A percentile compares a stretch with the other conserved stretches of the same genome.
phyloP scores from a whole-genome alignment of 148 eudicot genomes.

The Camellia granthamiana region DNA sequence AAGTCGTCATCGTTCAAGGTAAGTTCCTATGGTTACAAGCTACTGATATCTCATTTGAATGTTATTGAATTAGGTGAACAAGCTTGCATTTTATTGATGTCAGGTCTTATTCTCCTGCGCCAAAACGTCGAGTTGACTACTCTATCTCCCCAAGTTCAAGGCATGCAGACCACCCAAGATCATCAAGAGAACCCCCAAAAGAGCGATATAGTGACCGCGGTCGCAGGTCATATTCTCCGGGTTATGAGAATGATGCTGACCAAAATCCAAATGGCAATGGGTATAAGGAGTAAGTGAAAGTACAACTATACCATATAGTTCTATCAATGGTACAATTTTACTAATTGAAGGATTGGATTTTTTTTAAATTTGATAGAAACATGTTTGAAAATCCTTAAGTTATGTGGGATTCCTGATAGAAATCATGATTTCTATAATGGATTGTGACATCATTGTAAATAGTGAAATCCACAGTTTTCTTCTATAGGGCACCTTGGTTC shows the following conservation, averaged over 20 bases:
- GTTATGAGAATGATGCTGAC: constrained; percentile 26
- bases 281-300: constrained; percentile 28
- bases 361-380: too few relatives aligned
- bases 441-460: background rate
- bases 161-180: constrained; percentile 41
- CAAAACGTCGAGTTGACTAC: constrained; percentile 42
- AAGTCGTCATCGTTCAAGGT: constrained; percentile 58
- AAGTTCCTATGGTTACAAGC: background rate
- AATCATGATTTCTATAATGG: background rate
- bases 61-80: background rate
- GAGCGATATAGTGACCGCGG: constrained; percentile 26
- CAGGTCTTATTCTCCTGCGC: constrained; percentile 64
- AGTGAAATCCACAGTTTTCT: background rate
- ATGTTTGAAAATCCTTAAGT: background rate
- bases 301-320: background rate
- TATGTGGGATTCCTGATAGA: background rate
- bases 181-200: constrained; percentile 40
- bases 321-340: background rate
- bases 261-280: constrained; percentile 35
- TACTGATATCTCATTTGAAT: background rate
- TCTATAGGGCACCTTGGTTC: background rate
- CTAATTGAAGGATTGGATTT: background rate
- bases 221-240: constrained; percentile 50
- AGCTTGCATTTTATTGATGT: constrained; percentile 8
- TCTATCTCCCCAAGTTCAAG: constrained; percentile 58